Conservation (phyloP, 108 stramenopile genomes). For the Aurantiochytrium sp. region DNA sequence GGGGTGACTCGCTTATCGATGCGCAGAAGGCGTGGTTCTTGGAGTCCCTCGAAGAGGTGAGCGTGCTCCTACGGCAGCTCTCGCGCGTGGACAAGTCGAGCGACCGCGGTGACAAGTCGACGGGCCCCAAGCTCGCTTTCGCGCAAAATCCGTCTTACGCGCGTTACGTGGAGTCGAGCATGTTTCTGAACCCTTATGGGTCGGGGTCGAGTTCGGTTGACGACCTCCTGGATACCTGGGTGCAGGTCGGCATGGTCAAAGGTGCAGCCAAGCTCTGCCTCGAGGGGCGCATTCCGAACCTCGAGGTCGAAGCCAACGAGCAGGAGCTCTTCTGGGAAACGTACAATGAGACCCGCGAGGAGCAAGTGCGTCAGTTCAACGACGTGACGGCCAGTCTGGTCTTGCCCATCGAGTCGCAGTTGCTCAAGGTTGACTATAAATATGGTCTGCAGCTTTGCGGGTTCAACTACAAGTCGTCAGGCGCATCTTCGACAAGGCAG, state of each 20-base stretch:
- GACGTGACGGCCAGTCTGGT: background rate
- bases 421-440: background rate
- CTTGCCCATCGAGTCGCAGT: background rate
- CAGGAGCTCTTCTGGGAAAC: background rate
- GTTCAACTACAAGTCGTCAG: background rate
- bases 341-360: background rate
- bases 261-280: background rate
- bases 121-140: background rate
- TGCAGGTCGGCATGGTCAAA: background rate
- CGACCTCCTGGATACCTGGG: background rate
- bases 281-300: background rate
- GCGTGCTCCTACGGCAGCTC: background rate
- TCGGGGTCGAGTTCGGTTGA: background rate
- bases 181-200: background rate
- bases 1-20: background rate
- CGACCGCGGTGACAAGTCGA: background rate
- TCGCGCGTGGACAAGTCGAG: background rate
- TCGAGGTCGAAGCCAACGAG: background rate
- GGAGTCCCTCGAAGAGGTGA: background rate
- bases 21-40: background rate
- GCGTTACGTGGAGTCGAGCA: background rate
- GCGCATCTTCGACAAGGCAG: background rate
- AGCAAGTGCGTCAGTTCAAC: background rate
- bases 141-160: background rate
- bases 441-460: conserved; percentile 6